Conservation (phyloP, 2,329 filamentous ascomycete genomes). For the Nemania sp. region DNA sequence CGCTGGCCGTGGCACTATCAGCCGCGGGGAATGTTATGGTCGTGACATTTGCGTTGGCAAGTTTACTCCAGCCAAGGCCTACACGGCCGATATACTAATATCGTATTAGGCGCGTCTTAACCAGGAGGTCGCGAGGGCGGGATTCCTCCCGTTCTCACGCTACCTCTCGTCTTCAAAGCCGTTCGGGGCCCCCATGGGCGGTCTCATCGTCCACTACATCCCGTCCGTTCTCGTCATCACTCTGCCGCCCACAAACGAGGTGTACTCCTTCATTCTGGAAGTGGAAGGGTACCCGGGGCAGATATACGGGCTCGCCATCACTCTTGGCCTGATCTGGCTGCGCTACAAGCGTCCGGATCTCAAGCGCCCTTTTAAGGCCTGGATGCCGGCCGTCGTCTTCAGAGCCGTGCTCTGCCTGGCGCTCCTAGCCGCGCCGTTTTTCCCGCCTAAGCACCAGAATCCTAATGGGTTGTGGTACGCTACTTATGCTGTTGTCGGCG, state of each 20-base stretch:
- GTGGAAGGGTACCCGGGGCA: slow-evolving; percentile 71
- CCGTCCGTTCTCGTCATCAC: slow-evolving; percentile 69
- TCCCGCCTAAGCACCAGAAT: slow-evolving; percentile 56
- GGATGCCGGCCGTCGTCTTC: slow-evolving; percentile 61
- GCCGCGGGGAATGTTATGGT: slow-evolving; percentile 74
- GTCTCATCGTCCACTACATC: slow-evolving; percentile 69
- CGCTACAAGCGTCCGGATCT: slow-evolving; percentile 62
- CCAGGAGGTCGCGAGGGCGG: slow-evolving; percentile 72
- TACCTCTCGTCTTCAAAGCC: slow-evolving; percentile 66
- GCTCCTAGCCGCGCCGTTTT: slow-evolving; percentile 64
- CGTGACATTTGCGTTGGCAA: slow-evolving; percentile 67
- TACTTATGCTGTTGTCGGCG: slow-evolving; percentile 57
- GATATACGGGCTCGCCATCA: slow-evolving; percentile 60
- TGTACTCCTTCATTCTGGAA: slow-evolving; percentile 74
- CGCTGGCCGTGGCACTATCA: slow-evolving; percentile 67
- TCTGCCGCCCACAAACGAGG: slow-evolving; percentile 64
- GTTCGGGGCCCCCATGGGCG: slow-evolving; percentile 68
- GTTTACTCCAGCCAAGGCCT: slow-evolving; percentile 26
- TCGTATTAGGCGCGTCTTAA: slow-evolving; percentile 62
- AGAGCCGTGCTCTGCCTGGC: slow-evolving; percentile 56
- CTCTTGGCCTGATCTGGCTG: slow-evolving; percentile 62
- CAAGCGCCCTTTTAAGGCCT: slow-evolving; percentile 66
- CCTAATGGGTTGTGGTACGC: slow-evolving; percentile 55
- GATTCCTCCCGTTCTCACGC: slow-evolving; percentile 66
- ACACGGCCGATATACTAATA: neutral